Conservation (phyloP, 257 asterid species). For the Jacaranda mimosifolia region DNA sequence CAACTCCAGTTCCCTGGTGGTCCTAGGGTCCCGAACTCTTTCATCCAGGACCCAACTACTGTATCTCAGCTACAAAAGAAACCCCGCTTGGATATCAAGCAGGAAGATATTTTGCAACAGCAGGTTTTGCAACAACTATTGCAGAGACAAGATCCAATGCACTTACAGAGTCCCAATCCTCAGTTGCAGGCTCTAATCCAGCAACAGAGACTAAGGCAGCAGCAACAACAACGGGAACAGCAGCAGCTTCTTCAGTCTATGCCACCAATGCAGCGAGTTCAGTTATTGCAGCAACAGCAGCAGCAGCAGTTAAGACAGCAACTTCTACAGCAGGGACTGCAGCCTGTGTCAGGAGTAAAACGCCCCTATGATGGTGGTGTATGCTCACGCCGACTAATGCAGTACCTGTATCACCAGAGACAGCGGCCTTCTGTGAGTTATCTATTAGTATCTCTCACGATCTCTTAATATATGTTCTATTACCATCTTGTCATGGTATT, state of each 20-base stretch:
- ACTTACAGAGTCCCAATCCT: constrained; percentile 76
- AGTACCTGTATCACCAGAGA: constrained; percentile 92
- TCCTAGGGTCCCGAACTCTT: constrained; percentile 66
- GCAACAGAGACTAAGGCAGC: constrained; percentile 89
- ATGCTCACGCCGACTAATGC: constrained; percentile 95
- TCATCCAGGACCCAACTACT: constrained; percentile 66
- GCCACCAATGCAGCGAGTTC: constrained; percentile 86
- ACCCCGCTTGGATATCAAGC: constrained; percentile 91
- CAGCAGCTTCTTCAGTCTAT: constrained; percentile 83
- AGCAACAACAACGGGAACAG: constrained; percentile 61
- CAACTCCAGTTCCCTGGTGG: constrained; percentile 68
- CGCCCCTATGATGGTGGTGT: constrained; percentile 91
- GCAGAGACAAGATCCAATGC: constrained; percentile 77
- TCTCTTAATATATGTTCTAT: constrained; percentile 1
- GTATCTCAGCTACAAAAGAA: constrained; percentile 86
- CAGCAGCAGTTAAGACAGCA: constrained; percentile 76
- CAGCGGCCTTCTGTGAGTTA: constrained; percentile 91
- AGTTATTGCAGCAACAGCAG: constrained; percentile 78
- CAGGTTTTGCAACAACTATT: constrained; percentile 83
- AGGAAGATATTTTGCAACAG: constrained; percentile 84
- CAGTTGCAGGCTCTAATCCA: constrained; percentile 85
- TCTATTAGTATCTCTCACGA: constrained; percentile 15
- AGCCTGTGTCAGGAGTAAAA: constrained; percentile 70
- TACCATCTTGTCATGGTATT: constrained; percentile 8
- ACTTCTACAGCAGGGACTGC: constrained; percentile 75